Evolutionary conservation across 768 basidiomycete genomes (phyloP).

Genomic region (Amanita pseudoporphyria): DNA sequence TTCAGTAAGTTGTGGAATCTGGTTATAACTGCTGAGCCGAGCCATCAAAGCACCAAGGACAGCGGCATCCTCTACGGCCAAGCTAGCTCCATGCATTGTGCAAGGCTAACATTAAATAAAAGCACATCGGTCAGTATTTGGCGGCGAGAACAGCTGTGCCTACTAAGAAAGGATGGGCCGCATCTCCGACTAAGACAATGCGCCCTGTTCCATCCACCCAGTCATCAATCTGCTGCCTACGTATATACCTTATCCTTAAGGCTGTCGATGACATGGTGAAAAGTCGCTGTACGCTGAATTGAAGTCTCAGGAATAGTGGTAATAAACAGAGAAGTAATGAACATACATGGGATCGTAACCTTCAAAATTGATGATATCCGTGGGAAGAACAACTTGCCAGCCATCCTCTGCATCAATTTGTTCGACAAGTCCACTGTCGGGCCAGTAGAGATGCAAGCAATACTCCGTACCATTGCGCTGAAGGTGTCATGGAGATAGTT

Average conservation of each 20-base stretch:
- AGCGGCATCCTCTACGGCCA: slow-evolving; percentile 52
- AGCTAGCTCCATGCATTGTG: slow-evolving; percentile 33
- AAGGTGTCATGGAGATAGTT: neutral
- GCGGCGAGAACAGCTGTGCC: slow-evolving; percentile 12
- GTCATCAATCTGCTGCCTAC: slow-evolving; percentile 26
- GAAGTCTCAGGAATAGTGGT: neutral
- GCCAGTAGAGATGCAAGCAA: slow-evolving; percentile 29
- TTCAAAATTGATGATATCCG: slow-evolving; percentile 23
- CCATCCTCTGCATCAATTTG: slow-evolving; percentile 18
- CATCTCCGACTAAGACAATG: slow-evolving; percentile 43
- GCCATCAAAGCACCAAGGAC: slow-evolving; percentile 45
- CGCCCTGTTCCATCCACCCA: slow-evolving; percentile 41
- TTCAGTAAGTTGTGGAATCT: slow-evolving; percentile 36
- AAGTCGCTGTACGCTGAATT: too few species aligned
- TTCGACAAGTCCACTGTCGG: slow-evolving; percentile 17
- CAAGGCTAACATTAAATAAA: slow-evolving; percentile 31
- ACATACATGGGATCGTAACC: slow-evolving; percentile 27
- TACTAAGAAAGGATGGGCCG: slow-evolving; percentile 45
- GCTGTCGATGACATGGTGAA: slow-evolving; percentile 20
- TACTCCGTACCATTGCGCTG: slow-evolving; percentile 31
- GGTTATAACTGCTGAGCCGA: slow-evolving; percentile 29
- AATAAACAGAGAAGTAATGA: slow-evolving; percentile 3
- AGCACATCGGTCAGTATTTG: neutral
- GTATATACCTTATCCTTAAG: slow-evolving; percentile 21
- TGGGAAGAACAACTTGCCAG: slow-evolving; percentile 26